Evolutionary conservation across 1,284 basidiomycete species (phyloP).

Genomic region (Ustilago esculenta): DNA sequence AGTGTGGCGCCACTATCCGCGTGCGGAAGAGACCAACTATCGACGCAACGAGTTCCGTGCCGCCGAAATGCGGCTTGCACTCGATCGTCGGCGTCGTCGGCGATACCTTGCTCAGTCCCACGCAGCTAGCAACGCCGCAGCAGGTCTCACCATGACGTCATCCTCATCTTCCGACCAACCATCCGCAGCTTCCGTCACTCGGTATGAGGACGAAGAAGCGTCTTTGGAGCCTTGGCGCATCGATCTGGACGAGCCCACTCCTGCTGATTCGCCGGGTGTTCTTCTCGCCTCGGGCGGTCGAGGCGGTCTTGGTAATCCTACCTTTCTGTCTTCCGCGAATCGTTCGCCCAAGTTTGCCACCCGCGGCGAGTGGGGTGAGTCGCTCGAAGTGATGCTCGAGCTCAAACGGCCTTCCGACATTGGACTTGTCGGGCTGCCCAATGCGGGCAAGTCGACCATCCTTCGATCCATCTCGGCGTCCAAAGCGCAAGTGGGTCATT

Average conservation of each 20-base stretch:
- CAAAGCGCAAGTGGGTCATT: constrained; percentile 83
- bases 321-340: constrained; percentile 74
- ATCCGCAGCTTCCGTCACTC: constrained; percentile 44
- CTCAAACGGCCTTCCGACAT: constrained; percentile 94
- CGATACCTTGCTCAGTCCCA: constrained; percentile 15
- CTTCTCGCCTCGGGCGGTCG: constrained; percentile 74
- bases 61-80: constrained; percentile 56
- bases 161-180: constrained; percentile 15
- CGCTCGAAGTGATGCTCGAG: constrained; percentile 85
- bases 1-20: constrained; percentile 65
- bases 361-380: constrained; percentile 80
- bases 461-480: constrained; percentile 88
- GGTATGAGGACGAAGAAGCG: constrained; percentile 26
- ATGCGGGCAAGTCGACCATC: constrained; percentile 81
- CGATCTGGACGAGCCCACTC: constrained; percentile 56
- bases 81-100: constrained; percentile 48
- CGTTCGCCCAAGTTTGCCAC: constrained; percentile 69
- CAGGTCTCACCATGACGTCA: constrained; percentile 1
- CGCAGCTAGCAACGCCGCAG: constrained; percentile 7
- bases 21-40: constrained; percentile 61
- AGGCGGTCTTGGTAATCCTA: constrained; percentile 90
- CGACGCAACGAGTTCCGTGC: constrained; percentile 54
- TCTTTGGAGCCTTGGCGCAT: constrained; percentile 37
- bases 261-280: constrained; percentile 50
- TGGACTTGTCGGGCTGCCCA: constrained; percentile 94